Evolutionary conservation across 148 eudicot species (phyloP), one percentile per base, ranked within the genome.

Genomic region (Silene latifolia): DNA sequence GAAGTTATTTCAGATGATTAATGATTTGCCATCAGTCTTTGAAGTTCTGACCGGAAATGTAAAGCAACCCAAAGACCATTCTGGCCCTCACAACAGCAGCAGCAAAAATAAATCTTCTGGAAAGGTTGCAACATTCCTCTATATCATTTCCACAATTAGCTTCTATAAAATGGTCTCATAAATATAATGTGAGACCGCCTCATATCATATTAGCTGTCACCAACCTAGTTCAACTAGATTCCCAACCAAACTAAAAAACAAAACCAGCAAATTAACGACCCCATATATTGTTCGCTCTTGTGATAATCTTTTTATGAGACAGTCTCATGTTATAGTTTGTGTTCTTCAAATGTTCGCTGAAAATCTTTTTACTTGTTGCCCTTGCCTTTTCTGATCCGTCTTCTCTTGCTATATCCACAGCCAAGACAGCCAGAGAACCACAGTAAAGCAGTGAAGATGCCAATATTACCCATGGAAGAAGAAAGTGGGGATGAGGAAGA

Each of bases 1-100:
- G 81, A 86, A 81, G 89, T 90, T 93, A 71, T 93, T 91, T 79
- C 89, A 91, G 78, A 75, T 89, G 97, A 89, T 91, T 78, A 91
- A 89, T 75, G 92, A 91, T 15, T 68, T 91, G 60, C 95, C 97
- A 53, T 87, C 93, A 71, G 88, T 93, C 51, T 88, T 81, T 77
- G 97, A 93, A 84, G 82, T 87, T 82, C 86, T 93, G 77, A 80
- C 79, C 4, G 91, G 86, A 29, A 78, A 64, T 72, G 77, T 42
- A 60, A 85, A 85, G 81, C 84, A 73, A 75, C 56, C 87, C 5
- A 88, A 79, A 78, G 89, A 91, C 32, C 86, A 83, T 69, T 24
- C 87, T 71, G 88, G 79, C 59, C 53, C 80, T 72, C 88, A 82
- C 46, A 86, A 86, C 81, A 89, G 88, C 72, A 73, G 90, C 83